phyloP scores from a whole-genome alignment of 345 rosid species.

The thale cress (Arabidopsis thaliana) region TAIR10.1 NC_003070.9:10481001-10481500 shows the following conservation, averaged over 20 bases:
- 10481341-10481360: constrained; percentile 18
- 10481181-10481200: constrained; percentile 26
- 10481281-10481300: constrained; percentile 38
- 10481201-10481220: constrained; percentile 97
- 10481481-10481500: constrained; percentile 51
- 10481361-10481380: constrained; percentile 62
- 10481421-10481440: constrained; percentile 76
- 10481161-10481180: not conserved
- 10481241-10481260: constrained; percentile 97
- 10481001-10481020: not conserved
- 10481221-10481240: constrained; percentile 94
- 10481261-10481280: constrained; percentile 99
- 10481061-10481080: not conserved
- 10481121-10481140: constrained; percentile 7
- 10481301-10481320: constrained; percentile 4
- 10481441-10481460: constrained; percentile 74
- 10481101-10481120: constrained; percentile 25
- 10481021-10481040: constrained; percentile 15
- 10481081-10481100: constrained; percentile 14
- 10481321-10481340: not conserved
- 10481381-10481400: constrained; percentile 94
- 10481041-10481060: not conserved
- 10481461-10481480: constrained; percentile 97
- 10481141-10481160: constrained; percentile 21
- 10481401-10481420: constrained; percentile 98